Base-by-base conservation (phyloP, 2,329 filamentous ascomycete species). In the Aaosphaeria arxii region DNA sequence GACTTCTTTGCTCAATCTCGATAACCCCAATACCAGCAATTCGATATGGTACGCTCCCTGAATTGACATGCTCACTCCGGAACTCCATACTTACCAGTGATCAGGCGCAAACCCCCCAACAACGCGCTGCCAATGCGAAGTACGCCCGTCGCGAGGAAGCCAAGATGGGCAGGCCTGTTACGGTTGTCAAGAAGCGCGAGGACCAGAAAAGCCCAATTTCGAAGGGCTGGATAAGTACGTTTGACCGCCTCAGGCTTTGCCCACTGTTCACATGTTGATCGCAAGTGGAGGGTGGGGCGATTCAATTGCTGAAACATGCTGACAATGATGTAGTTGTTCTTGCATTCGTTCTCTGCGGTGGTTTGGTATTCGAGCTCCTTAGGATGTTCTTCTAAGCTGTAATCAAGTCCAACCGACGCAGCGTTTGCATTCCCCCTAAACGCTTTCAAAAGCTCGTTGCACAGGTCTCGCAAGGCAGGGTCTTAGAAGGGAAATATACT, bases 101-200 rank as follows among this genome's bases (percentile, higher is more conserved):
- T 36, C 33, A 91, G 88, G 87, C 85, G 60, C 88, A 92, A 85
- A 94, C 89, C 58, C 88, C 86, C 59, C 82, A 89, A 72, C 89
- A 94, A 77, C 86, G 89, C 70, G 84, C 84, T 65, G 85, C 86
- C 54, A 94, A 94, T 76, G 82, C 82, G 65, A 87, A 87, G 73
- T 95, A 89, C 73, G 85, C 80, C 58, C 86, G 86, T 69, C 79
- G 82, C 46, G 85, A 92, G 69, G 84, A 87, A 67, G 75, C 78
- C 51, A 87, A 85, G 67, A 87, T 87, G 71, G 89, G 89, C 73
- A 90, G 89, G 75, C 71, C 74, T 3, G 62, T 66, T 6, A 60
- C 72, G 44, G 76, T 78, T 63, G 82, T 83, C 74, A 77, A 78
- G 61, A n/a, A 24, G 17, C 33, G 9, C 4, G n/a, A 9, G 33